Percentiles rank a stretch among this genome's conserved stretches.
These are phyloP conservation scores for Leccinum angustisporum DNA, from an alignment of 1,284 basidiomycete species.

Conservation along the genomic window DNA sequence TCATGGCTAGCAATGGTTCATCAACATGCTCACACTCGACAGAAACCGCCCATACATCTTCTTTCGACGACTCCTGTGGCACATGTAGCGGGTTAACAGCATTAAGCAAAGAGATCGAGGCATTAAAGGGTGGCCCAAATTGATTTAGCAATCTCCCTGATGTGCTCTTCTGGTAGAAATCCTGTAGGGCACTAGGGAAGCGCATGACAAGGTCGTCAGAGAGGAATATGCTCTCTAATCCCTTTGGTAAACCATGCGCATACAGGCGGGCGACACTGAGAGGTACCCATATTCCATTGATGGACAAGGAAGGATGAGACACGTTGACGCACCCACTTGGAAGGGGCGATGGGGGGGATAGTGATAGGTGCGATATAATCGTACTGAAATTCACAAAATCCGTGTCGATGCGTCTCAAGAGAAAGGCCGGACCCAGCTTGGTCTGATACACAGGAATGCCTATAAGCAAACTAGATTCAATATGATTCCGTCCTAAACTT, in stretches of 20 bases:
- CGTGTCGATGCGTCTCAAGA: constrained; percentile 69
- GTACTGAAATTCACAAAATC: constrained; percentile 70
- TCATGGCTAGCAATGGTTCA: constrained; percentile 28
- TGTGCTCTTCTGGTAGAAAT: constrained; percentile 48
- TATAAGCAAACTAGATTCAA: constrained; percentile 30
- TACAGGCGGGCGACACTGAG: constrained; percentile 51
- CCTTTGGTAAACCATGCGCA: constrained; percentile 29
- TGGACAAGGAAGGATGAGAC: constrained; percentile 44
- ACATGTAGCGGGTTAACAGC: constrained; percentile 15
- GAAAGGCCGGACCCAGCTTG: constrained; percentile 48
- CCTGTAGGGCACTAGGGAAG: constrained; percentile 57
- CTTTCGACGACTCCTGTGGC: constrained; percentile 10
- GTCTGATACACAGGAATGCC: constrained; percentile 72
- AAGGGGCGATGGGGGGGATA: constrained; percentile 38
- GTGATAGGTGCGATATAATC: constrained; percentile 42
- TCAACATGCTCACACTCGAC: constrained; percentile 26
- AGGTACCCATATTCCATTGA: constrained; percentile 69
- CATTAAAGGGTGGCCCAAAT: constrained; percentile 46
- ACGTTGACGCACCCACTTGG: constrained; percentile 25
- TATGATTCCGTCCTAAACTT: background rate
- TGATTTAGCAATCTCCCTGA: constrained; percentile 46
- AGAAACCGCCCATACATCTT: constrained; percentile 21
- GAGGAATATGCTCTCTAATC: constrained; percentile 51
- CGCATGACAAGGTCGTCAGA: constrained; percentile 56
- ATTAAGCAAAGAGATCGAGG: constrained; percentile 22